These are phyloP conservation scores for Tetrapyrgos nigripes DNA, from an alignment of 1,284 basidiomycete species.

Conservation along the genomic window DNA sequence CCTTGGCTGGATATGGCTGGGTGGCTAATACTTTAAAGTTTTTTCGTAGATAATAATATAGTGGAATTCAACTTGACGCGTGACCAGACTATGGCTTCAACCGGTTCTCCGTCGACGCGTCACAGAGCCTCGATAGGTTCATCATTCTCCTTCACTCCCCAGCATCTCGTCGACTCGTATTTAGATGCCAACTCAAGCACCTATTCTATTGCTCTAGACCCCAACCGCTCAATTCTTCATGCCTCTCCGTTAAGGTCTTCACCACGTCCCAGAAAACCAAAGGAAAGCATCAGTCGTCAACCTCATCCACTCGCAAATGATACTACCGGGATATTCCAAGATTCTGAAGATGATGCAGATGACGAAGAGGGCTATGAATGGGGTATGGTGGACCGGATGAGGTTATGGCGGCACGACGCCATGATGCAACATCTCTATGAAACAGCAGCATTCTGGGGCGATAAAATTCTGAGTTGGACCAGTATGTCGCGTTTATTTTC, in stretches of 20 bases:
- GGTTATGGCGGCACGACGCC: slow-evolving; percentile 96
- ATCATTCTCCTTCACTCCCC: slow-evolving; percentile 84
- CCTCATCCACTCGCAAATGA: slow-evolving; percentile 78
- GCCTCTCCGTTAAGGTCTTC: slow-evolving; percentile 72
- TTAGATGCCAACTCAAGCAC: slow-evolving; percentile 63
- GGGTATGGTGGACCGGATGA: slow-evolving; percentile 93
- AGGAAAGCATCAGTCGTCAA: slow-evolving; percentile 51
- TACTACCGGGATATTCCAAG: slow-evolving; percentile 77
- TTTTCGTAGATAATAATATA: no score
- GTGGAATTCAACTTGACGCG: no score
- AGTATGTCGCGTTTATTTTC: slow-evolving; percentile 60
- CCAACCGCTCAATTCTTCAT: slow-evolving; percentile 75
- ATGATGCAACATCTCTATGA: slow-evolving; percentile 98
- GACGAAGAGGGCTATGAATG: slow-evolving; percentile 74
- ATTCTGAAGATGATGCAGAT: slow-evolving; percentile 62
- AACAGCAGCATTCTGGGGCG: slow-evolving; percentile 98
- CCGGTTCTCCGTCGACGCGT: slow-evolving; percentile 33
- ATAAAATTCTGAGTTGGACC: slow-evolving; percentile 94
- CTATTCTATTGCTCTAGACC: slow-evolving; percentile 67
- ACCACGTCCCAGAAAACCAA: slow-evolving; percentile 57
- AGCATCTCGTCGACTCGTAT: slow-evolving; percentile 72
- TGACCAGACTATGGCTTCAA: neutral
- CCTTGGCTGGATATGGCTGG: slow-evolving; percentile 19
- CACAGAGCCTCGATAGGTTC: slow-evolving; percentile 73
- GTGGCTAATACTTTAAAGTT: slow-evolving; percentile 17